These are phyloP conservation scores for Trichophyton equinum DNA, from an alignment of 2,329 filamentous ascomycete genomes.

Conservation along the genomic window DNA sequence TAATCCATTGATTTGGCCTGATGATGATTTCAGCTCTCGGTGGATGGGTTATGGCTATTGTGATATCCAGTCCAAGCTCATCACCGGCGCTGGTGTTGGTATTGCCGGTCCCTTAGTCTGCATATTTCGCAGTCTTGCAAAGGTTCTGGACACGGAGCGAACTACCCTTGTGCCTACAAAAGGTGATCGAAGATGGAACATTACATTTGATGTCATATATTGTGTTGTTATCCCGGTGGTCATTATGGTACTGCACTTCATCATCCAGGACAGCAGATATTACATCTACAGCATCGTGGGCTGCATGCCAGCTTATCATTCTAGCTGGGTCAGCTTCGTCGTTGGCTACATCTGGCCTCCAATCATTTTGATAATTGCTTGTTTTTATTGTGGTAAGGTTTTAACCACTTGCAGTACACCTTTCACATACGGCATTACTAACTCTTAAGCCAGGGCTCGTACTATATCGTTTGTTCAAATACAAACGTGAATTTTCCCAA, in stretches of 20 bases:
- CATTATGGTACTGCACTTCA: constrained; percentile 44
- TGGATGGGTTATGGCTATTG: constrained; percentile 50
- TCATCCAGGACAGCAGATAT: constrained; percentile 49
- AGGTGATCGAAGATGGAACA: constrained; percentile 35
- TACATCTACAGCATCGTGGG: constrained; percentile 46
- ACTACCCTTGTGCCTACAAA: constrained; percentile 40
- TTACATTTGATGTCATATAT: constrained; percentile 41
- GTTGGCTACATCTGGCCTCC: constrained; percentile 46
- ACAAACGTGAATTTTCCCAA: constrained; percentile 45
- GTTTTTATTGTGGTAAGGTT: constrained; percentile 47
- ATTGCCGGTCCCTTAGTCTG: constrained; percentile 43
- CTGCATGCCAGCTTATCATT: constrained; percentile 42
- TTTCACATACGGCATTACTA: constrained; percentile 4
- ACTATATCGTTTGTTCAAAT: constrained; percentile 47
- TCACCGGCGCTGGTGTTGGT: constrained; percentile 41
- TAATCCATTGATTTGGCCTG: constrained; percentile 54
- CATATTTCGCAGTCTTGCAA: constrained; percentile 48
- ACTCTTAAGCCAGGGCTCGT: constrained; percentile 39
- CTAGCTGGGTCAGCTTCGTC: constrained; percentile 46
- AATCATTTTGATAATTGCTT: constrained; percentile 41
- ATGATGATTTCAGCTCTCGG: constrained; percentile 42
- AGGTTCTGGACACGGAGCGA: constrained; percentile 48
- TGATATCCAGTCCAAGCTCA: constrained; percentile 51
- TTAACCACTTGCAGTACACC: neutral
- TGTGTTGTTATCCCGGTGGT: constrained; percentile 45